Conservation (phyloP, 495 filamentous ascomycete genomes). For the Lophiostoma macrostomum region DNA sequence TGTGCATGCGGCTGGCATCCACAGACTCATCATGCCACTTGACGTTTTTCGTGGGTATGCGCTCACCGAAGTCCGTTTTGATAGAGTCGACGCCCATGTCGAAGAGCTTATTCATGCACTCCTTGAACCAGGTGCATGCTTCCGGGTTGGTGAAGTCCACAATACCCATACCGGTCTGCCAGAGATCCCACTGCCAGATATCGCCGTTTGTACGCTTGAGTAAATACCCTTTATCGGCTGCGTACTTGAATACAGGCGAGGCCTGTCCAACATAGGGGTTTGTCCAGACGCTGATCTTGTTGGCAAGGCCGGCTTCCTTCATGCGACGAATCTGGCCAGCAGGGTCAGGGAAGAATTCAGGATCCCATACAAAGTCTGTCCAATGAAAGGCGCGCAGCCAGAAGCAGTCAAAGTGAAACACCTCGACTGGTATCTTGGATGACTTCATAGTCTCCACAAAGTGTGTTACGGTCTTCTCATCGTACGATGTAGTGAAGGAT, state of each 20-base stretch:
- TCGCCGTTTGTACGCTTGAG: constrained; percentile 67
- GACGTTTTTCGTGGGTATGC: constrained; percentile 63
- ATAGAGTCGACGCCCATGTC: constrained; percentile 65
- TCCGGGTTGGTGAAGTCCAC: constrained; percentile 72
- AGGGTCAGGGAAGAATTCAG: constrained; percentile 66
- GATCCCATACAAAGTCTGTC: constrained; percentile 71
- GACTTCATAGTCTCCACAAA: constrained; percentile 68
- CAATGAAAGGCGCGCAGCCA: constrained; percentile 67
- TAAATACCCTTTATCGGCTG: constrained; percentile 64
- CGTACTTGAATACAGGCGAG: constrained; percentile 61
- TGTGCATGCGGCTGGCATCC: constrained; percentile 66
- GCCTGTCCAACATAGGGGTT: constrained; percentile 70
- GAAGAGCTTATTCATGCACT: constrained; percentile 58
- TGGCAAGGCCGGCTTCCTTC: constrained; percentile 59
- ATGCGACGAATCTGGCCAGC: constrained; percentile 59
- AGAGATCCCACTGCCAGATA: constrained; percentile 71
- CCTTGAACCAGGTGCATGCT: constrained; percentile 58
- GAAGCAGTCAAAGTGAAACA: constrained; percentile 72
- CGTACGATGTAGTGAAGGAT: constrained; percentile 68
- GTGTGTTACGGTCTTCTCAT: constrained; percentile 61
- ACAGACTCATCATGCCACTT: constrained; percentile 42
- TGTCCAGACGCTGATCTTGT: constrained; percentile 62
- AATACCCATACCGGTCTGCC: constrained; percentile 73
- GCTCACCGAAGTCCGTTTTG: constrained; percentile 74
- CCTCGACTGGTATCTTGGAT: constrained; percentile 61